Evolutionary conservation across 2,329 filamentous ascomycete species (phyloP).

Genomic region (Aspergillus arachidicola): DNA sequence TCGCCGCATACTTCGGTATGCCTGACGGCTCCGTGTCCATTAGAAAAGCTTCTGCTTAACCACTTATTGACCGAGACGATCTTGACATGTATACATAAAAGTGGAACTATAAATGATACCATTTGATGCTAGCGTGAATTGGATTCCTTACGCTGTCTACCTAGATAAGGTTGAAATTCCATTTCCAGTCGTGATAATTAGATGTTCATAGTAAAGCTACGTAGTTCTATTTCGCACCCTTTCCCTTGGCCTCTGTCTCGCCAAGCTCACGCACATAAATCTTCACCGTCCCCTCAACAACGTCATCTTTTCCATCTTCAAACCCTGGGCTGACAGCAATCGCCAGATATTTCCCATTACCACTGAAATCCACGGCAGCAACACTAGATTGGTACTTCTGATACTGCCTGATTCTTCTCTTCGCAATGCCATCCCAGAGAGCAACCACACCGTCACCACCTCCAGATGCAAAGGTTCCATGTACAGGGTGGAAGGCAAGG

Average conservation of each 20-base stretch:
- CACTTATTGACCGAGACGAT: background rate
- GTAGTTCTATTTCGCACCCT: slow-evolving; percentile 64
- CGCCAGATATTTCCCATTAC: slow-evolving; percentile 75
- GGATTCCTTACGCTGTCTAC: background rate
- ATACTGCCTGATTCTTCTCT: slow-evolving; percentile 87
- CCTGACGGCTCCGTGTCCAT: slow-evolving; percentile 70
- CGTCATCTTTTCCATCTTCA: slow-evolving; percentile 81
- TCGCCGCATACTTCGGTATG: slow-evolving; percentile 95
- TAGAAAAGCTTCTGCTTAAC: slow-evolving; percentile 40
- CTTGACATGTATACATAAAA: slow-evolving; percentile 5
- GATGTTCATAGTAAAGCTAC: slow-evolving; percentile 14
- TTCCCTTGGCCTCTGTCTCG: slow-evolving; percentile 86
- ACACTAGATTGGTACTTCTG: slow-evolving; percentile 80
- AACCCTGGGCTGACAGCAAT: slow-evolving; percentile 84
- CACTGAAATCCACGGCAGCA: slow-evolving; percentile 74
- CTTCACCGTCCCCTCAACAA: slow-evolving; percentile 70
- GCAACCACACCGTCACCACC: slow-evolving; percentile 91
- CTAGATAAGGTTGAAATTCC: background rate
- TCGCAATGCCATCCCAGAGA: slow-evolving; percentile 88
- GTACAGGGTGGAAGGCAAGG: slow-evolving; percentile 79
- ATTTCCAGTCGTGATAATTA: slow-evolving; percentile 15
- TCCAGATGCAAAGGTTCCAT: slow-evolving; percentile 84
- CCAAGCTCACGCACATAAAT: slow-evolving; percentile 81
- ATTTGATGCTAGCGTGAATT: slow-evolving; percentile 20
- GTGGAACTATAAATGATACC: slow-evolving; percentile 21